Percentiles rank a stretch among this genome's conserved stretches.
Conservation (phyloP, 805 yeast species). For the Lachancea quebecensis region DNA sequence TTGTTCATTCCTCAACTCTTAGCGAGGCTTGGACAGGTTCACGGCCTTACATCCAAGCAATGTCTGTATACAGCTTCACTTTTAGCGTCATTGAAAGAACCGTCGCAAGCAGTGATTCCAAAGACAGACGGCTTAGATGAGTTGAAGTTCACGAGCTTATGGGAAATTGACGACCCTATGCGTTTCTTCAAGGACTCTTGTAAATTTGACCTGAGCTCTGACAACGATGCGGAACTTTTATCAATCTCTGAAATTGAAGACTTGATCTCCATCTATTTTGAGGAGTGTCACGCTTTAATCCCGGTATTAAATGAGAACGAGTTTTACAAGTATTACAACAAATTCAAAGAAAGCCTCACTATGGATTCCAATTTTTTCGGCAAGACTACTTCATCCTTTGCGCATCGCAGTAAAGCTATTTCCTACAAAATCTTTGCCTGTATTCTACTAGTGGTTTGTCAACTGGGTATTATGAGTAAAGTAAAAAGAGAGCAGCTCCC, state of each 20-base stretch:
- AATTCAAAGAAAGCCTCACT: slow-evolving; percentile 10
- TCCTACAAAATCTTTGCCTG: slow-evolving; percentile 28
- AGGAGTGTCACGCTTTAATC: slow-evolving; percentile 65
- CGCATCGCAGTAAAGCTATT: slow-evolving; percentile 16
- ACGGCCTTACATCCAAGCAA: slow-evolving; percentile 65
- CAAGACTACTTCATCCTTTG: slow-evolving; percentile 11
- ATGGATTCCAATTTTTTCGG: slow-evolving; percentile 8
- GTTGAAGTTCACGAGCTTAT: slow-evolving; percentile 17
- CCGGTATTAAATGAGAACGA: slow-evolving; percentile 65
- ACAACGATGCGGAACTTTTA: slow-evolving; percentile 8
- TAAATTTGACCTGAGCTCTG: slow-evolving; percentile 16
- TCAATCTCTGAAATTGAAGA: slow-evolving; percentile 44
- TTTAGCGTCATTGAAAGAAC: slow-evolving; percentile 58
- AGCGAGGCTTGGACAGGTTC: slow-evolving; percentile 60
- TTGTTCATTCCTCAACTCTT: slow-evolving; percentile 64
- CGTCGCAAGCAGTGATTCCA: slow-evolving; percentile 28
- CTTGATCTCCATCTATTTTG: slow-evolving; percentile 59
- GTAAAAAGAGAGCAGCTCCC: slow-evolving; percentile 16
- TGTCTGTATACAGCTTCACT: slow-evolving; percentile 67
- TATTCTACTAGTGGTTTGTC: slow-evolving; percentile 23
- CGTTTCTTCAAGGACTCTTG: slow-evolving; percentile 18
- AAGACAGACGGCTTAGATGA: slow-evolving; percentile 11
- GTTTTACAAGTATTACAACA: slow-evolving; percentile 53
- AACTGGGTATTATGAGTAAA: slow-evolving; percentile 26
- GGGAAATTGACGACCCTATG: slow-evolving; percentile 26